Evolutionary conservation across 2,329 filamentous ascomycete species (phyloP).

Genomic region (Penicillium brasilianum): DNA sequence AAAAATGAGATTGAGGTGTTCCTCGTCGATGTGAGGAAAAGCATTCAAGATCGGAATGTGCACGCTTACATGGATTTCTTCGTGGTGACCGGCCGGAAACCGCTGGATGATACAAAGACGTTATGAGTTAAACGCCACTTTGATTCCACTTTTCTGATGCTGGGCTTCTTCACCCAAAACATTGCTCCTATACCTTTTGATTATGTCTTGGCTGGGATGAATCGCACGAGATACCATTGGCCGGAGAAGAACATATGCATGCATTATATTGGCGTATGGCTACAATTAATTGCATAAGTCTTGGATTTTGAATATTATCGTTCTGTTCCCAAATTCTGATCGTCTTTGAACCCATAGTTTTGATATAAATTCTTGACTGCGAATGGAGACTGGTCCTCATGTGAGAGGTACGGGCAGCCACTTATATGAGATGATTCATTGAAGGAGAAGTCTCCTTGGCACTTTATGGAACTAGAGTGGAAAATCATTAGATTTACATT

Average conservation of each 20-base stretch:
- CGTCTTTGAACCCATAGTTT: neutral
- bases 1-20: conserved; percentile 54
- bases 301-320: neutral
- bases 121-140: conserved; percentile 11
- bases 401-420: neutral
- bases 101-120: conserved; percentile 27
- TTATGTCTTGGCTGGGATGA: conserved; percentile 26
- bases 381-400: neutral
- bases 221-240: conserved; percentile 39
- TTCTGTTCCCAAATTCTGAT: neutral
- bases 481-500: no score
- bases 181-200: conserved; percentile 17
- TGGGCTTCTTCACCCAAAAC: conserved; percentile 14
- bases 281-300: conserved; percentile 3
- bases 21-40: conserved; percentile 49
- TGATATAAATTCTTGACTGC: neutral
- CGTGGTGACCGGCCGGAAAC: conserved; percentile 46
- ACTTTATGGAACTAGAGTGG: no score
- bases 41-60: conserved; percentile 46
- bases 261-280: conserved; percentile 33
- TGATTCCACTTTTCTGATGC: neutral
- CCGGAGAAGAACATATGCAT: conserved; percentile 24
- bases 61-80: conserved; percentile 50
- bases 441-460: no score
- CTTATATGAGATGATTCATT: neutral